phyloP scores from a whole-genome alignment of 257 asterid genomes.

The Solanum pimpinellifolium region DNA sequence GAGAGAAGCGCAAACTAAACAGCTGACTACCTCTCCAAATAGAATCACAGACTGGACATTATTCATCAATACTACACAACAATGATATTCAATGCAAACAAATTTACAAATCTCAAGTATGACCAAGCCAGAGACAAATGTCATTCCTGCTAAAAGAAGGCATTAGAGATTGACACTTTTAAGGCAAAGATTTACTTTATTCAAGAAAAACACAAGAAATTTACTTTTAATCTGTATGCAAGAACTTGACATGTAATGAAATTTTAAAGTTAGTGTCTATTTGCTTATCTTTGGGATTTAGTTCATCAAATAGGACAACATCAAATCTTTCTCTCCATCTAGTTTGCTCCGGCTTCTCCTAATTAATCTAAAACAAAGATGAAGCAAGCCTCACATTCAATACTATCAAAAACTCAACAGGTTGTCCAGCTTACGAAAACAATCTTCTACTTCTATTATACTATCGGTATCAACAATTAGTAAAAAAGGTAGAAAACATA shows the following conservation, averaged over 20 bases:
- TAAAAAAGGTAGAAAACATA: background rate
- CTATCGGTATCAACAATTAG: background rate
- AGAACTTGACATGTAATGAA: background rate
- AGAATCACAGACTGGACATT: too few species aligned
- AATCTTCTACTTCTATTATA: background rate
- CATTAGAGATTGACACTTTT: too few species aligned
- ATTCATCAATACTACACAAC: too few species aligned
- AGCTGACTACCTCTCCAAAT: too few species aligned
- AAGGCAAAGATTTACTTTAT: too few species aligned
- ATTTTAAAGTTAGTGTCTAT: background rate
- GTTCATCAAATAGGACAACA: background rate
- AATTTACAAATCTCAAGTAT: too few species aligned
- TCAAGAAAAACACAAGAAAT: background rate
- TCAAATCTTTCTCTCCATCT: background rate
- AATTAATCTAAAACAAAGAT: background rate
- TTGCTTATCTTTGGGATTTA: background rate
- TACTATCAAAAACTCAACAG: background rate
- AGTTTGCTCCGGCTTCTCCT: background rate
- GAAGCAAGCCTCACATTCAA: background rate
- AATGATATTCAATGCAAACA: too few species aligned
- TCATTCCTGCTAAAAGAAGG: too few species aligned
- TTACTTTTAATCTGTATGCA: background rate
- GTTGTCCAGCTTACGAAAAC: background rate
- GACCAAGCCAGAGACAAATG: too few species aligned
- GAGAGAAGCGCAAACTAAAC: too few species aligned